Evolutionary conservation across 2,329 filamentous ascomycete species (phyloP).

Genomic region (Alternaria triticimaculans): DNA sequence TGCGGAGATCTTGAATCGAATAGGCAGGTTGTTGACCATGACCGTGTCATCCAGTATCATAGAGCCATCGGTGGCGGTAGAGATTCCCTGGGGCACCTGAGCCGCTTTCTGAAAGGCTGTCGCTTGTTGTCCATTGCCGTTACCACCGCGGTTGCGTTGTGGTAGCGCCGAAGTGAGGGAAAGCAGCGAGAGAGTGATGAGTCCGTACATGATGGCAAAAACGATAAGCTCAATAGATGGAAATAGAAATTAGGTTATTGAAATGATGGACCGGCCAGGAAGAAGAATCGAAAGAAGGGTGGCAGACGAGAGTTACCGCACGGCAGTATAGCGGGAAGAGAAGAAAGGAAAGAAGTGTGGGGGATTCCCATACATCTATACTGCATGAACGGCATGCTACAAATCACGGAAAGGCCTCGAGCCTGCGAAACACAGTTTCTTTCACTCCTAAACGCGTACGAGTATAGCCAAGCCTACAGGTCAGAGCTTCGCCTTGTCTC

Average conservation of each 20-base stretch:
- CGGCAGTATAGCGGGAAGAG: constrained; percentile 12
- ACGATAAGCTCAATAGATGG: background rate
- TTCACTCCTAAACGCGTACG: constrained; percentile 1
- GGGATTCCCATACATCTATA: background rate
- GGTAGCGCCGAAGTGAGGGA: constrained; percentile 31
- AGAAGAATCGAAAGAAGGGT: constrained; percentile 5
- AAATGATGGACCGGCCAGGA: constrained; percentile 38
- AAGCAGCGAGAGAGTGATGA: constrained; percentile 25
- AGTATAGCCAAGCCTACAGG: constrained; percentile 27
- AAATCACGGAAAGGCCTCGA: background rate
- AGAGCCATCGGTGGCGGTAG: constrained; percentile 60
- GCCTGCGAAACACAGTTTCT: background rate
- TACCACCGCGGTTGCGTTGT: constrained; percentile 28
- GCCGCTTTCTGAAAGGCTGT: constrained; percentile 47
- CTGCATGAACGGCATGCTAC: background rate
- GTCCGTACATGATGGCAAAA: constrained; percentile 14
- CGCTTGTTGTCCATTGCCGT: constrained; percentile 8
- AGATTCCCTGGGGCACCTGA: constrained; percentile 45
- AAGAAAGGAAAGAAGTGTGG: constrained; percentile 1
- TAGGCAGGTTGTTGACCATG: constrained; percentile 60
- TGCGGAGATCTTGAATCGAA: constrained; percentile 64
- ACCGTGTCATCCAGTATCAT: constrained; percentile 63
- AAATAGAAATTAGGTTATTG: constrained; percentile 25
- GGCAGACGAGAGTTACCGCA: constrained; percentile 7
- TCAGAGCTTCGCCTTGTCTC: constrained; percentile 20